These are phyloP conservation scores for Coprinopsis marcescibilis DNA, from an alignment of 768 basidiomycete genomes.

Conservation along the genomic window DNA sequence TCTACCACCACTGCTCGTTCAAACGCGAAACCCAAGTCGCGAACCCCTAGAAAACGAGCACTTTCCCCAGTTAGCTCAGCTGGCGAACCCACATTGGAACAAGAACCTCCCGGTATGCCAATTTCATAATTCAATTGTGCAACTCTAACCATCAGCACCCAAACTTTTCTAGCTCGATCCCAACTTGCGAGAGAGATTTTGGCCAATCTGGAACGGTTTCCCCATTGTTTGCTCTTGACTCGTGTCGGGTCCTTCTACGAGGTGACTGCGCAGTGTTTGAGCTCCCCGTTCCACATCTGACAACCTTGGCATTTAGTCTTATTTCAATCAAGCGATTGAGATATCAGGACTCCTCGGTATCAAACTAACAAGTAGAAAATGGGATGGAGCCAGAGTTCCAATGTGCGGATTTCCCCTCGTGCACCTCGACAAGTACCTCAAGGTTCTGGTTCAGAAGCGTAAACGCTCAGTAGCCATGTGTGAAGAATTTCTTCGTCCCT, in stretches of 20 bases:
- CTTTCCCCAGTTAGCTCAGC: too few species aligned
- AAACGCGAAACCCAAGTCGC: too few species aligned
- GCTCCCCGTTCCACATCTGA: neutral
- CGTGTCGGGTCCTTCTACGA: slow-evolving; percentile 96
- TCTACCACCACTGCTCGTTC: too few species aligned
- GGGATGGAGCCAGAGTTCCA: slow-evolving; percentile 60
- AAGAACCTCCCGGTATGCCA: too few species aligned
- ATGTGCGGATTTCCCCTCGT: slow-evolving; percentile 92
- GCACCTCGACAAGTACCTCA: slow-evolving; percentile 84
- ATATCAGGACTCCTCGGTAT: slow-evolving; percentile 75
- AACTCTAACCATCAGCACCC: too few species aligned
- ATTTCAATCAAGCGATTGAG: slow-evolving; percentile 85
- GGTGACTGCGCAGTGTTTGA: slow-evolving; percentile 35
- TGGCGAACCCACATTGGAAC: too few species aligned
- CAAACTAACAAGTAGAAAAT: slow-evolving; percentile 73
- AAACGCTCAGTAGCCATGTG: slow-evolving; percentile 88
- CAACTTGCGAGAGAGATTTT: slow-evolving; percentile 66
- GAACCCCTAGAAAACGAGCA: too few species aligned
- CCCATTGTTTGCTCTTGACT: slow-evolving; percentile 86
- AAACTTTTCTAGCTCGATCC: slow-evolving; percentile 21
- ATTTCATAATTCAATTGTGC: too few species aligned
- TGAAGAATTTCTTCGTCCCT: slow-evolving; percentile 73
- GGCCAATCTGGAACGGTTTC: slow-evolving; percentile 67
- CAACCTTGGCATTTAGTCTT: slow-evolving; percentile 56
- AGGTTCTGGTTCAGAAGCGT: slow-evolving; percentile 76